These are phyloP conservation scores for Penicillium sp. DNA, from an alignment of 2,329 filamentous ascomycete species.

Conservation along the genomic window DNA sequence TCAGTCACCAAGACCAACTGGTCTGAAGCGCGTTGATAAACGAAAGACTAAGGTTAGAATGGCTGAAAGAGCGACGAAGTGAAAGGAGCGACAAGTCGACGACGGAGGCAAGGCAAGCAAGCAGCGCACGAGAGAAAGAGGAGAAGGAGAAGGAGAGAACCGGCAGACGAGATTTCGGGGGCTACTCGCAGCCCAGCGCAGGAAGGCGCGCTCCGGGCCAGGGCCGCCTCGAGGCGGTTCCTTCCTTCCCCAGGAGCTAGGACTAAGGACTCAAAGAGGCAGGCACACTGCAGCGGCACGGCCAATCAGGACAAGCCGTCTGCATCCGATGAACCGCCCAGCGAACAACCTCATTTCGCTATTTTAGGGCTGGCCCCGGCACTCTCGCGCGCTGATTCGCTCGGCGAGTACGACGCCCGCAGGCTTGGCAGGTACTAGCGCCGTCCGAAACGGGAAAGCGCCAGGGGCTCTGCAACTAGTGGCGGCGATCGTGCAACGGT, in stretches of 20 bases:
- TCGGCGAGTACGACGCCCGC: not conserved
- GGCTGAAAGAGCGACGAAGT: constrained; percentile 10
- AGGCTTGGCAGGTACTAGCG: constrained; percentile 14
- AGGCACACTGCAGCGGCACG: not conserved
- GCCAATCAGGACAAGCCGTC: not conserved
- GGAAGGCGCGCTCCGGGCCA: not conserved
- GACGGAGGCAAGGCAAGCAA: constrained; percentile 1
- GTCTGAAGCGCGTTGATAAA: constrained; percentile 18
- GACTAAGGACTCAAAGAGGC: too few species aligned
- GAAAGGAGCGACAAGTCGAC: constrained; percentile 12
- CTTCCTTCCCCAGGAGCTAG: not conserved
- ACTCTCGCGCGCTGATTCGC: not conserved
- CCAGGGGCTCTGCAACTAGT: constrained; percentile 12
- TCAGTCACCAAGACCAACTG: constrained; percentile 1
- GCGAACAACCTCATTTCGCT: constrained; percentile 1
- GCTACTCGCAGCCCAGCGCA: not conserved
- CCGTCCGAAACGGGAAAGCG: not conserved
- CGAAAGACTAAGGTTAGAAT: constrained; percentile 25
- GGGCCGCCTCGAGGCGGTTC: not conserved
- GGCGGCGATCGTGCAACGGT: constrained; percentile 8
- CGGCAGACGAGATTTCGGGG: not conserved
- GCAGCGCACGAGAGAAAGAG: constrained; percentile 4
- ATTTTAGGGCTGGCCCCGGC: not conserved
- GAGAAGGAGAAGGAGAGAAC: not conserved
- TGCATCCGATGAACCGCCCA: not conserved